Conservation (phyloP, 2,329 filamentous ascomycete species). For the Gaeumannomyces tritici region DNA sequence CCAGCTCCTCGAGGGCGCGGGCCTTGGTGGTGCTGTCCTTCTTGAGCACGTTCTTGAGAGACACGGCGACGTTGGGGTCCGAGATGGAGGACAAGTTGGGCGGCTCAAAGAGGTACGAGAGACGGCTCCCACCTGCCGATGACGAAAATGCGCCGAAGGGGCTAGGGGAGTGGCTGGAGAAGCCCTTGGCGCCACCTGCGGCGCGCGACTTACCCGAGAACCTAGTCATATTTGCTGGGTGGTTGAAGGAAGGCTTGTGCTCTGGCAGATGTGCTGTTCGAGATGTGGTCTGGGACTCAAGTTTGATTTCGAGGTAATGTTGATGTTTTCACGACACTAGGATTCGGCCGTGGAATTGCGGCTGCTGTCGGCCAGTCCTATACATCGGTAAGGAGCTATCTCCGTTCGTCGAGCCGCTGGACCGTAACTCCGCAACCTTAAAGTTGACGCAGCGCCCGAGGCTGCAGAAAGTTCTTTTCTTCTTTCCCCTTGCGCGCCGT, state of each 20-base stretch:
- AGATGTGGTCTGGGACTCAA: not conserved
- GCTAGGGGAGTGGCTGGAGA: slow-evolving; percentile 9
- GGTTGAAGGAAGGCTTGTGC: not conserved
- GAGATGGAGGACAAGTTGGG: slow-evolving; percentile 70
- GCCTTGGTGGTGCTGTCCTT: slow-evolving; percentile 88
- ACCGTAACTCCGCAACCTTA: not conserved
- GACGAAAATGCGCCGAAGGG: slow-evolving; percentile 33
- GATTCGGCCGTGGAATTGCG: not conserved
- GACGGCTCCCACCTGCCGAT: slow-evolving; percentile 31
- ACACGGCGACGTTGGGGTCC: slow-evolving; percentile 73
- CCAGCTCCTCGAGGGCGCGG: slow-evolving; percentile 81
- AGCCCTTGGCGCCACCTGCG: slow-evolving; percentile 8
- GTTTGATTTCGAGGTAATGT: not conserved
- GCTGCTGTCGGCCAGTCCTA: not conserved
- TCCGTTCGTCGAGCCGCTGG: not conserved
- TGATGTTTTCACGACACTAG: not conserved
- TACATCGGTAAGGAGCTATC: not conserved
- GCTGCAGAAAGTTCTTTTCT: not conserved
- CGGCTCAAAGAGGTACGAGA: slow-evolving; percentile 84
- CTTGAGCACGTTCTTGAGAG: slow-evolving; percentile 88
- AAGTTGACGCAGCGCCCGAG: not conserved
- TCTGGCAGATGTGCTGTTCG: too few relatives aligned
- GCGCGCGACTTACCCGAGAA: slow-evolving; percentile 8
- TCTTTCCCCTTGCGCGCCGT: too few relatives aligned
- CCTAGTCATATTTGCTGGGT: slow-evolving; percentile 2